Percentiles rank a stretch among this genome's conserved stretches.
These are phyloP conservation scores for Metschnikowia picachoensis DNA, from an alignment of 805 yeast genomes.

Conservation along the genomic window DNA sequence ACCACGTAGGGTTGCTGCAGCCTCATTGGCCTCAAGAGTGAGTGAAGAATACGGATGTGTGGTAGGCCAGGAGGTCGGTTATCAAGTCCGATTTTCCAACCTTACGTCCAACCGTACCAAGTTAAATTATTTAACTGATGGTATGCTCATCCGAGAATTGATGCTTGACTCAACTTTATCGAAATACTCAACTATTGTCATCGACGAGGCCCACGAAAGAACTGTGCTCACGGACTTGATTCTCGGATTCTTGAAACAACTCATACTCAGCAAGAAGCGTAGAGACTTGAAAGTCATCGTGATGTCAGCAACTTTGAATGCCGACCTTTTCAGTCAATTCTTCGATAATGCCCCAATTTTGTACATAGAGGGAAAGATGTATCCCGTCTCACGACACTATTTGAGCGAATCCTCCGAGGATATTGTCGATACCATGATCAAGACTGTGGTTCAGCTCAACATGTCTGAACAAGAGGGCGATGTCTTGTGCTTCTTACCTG, in stretches of 20 bases:
- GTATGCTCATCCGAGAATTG: slow-evolving; percentile 91
- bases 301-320: slow-evolving; percentile 97
- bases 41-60: slow-evolving; percentile 79
- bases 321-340: slow-evolving; percentile 76
- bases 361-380: slow-evolving; percentile 86
- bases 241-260: slow-evolving; percentile 78
- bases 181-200: slow-evolving; percentile 69
- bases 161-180: slow-evolving; percentile 66
- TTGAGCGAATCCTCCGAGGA: slow-evolving; percentile 67
- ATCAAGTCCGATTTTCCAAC: slow-evolving; percentile 88
- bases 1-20: slow-evolving; percentile 97
- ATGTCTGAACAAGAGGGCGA: slow-evolving; percentile 82
- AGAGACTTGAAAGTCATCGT: slow-evolving; percentile 66
- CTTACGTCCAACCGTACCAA: slow-evolving; percentile 54
- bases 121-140: slow-evolving; percentile 88
- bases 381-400: slow-evolving; percentile 72
- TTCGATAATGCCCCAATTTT: slow-evolving; percentile 78
- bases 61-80: slow-evolving; percentile 83
- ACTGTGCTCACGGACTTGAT: slow-evolving; percentile 87
- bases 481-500: slow-evolving; percentile 87
- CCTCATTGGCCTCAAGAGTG: slow-evolving; percentile 88
- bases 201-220: slow-evolving; percentile 98
- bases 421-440: slow-evolving; percentile 73
- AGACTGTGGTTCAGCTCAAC: slow-evolving; percentile 75
- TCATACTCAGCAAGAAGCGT: slow-evolving; percentile 47